These are phyloP conservation scores for Saprolegnia parasitica DNA, from an alignment of 352 stramenopile species.

Conservation along the genomic window DNA sequence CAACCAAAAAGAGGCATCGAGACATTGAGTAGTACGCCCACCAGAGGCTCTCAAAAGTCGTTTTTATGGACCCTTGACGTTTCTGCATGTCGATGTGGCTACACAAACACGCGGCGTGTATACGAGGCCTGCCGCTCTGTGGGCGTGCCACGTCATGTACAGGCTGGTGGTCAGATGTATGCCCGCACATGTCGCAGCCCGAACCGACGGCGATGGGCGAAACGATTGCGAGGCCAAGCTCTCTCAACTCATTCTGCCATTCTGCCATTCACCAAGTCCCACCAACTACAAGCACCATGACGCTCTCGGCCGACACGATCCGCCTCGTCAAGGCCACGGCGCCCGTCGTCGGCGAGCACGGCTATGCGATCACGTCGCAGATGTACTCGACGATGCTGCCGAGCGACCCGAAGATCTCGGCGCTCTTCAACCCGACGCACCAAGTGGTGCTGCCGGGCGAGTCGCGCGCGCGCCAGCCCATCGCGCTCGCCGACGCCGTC, in stretches of 20 bases:
- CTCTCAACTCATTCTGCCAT: no score
- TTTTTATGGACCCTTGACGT: no score
- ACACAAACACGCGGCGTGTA: no score
- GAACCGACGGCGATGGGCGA: neutral
- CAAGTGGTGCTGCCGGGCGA: conserved; percentile 42
- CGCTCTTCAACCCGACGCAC: conserved; percentile 71
- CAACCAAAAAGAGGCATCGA: no score
- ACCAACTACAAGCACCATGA: conserved; percentile 31
- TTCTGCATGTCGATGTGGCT: no score
- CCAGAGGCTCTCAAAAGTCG: no score
- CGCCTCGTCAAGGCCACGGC: conserved; percentile 59
- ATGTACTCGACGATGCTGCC: conserved; percentile 65
- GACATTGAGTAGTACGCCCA: no score
- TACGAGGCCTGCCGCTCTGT: no score
- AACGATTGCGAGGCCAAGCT: conserved; percentile 25
- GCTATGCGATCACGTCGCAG: conserved; percentile 50
- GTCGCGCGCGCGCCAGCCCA: conserved; percentile 42
- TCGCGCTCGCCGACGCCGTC: conserved; percentile 49
- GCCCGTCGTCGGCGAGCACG: conserved; percentile 53
- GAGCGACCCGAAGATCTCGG: conserved; percentile 52
- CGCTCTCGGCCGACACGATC: conserved; percentile 39
- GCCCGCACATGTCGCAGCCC: no score
- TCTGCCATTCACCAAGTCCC: conserved; percentile 31
- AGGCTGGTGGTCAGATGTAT: no score
- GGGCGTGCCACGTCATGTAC: no score